These are phyloP conservation scores for Lepiota brunneoincarnata DNA, from an alignment of 768 basidiomycete species.

Conservation along the genomic window DNA sequence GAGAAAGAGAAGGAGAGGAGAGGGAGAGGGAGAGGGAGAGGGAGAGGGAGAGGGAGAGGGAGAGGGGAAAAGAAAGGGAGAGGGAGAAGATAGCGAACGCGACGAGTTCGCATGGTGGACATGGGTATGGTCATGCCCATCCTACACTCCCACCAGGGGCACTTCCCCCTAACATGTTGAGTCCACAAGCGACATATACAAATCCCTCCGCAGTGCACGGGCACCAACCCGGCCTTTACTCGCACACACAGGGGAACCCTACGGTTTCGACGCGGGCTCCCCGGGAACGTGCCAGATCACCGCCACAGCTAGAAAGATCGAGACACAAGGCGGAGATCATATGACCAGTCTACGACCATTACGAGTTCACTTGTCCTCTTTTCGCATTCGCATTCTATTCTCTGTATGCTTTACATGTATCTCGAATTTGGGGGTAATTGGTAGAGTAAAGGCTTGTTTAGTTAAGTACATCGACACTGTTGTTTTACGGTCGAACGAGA, in stretches of 20 bases:
- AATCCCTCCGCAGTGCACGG: neutral
- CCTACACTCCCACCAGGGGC: constrained; percentile 1
- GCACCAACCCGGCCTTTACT: neutral
- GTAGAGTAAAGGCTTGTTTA: neutral
- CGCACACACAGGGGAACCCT: neutral
- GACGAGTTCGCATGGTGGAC: neutral
- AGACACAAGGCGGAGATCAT: constrained; percentile 3
- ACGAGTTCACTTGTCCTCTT: neutral
- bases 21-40: neutral
- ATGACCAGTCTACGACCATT: neutral
- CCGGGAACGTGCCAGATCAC: neutral
- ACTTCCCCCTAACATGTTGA: neutral
- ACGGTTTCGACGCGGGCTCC: neutral
- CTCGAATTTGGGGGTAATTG: neutral
- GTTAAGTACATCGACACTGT: neutral
- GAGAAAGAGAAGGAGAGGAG: constrained; percentile 3
- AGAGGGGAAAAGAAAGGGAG: no score
- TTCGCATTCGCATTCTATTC: neutral
- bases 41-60: neutral
- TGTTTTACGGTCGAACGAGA: neutral
- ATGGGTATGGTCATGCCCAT: neutral
- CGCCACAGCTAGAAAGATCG: neutral
- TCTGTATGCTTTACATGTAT: no score
- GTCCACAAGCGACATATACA: neutral
- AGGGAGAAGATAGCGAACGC: neutral